A percentile compares a stretch with the other conserved stretches of the same genome.
Evolutionary conservation across 208 protist genomes (phyloP).

Genomic region (Trypanosoma mega): DNA sequence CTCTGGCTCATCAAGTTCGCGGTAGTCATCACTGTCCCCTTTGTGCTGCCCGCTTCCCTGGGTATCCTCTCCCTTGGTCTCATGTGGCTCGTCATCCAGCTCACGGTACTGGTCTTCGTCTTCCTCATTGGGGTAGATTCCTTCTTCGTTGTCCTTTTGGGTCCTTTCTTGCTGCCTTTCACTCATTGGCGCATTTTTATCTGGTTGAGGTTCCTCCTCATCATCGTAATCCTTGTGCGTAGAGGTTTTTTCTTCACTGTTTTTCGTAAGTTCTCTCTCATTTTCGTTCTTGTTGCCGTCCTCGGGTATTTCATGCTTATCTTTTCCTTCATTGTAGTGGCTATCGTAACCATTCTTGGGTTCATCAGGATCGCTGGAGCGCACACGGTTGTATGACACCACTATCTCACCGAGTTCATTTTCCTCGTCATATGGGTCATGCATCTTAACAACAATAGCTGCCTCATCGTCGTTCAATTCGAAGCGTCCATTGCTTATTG

Average conservation of each 20-base stretch:
- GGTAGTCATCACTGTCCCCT: neutral
- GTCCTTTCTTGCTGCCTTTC: neutral
- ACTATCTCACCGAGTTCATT: slow-evolving; percentile 64
- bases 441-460: slow-evolving; percentile 59
- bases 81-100: slow-evolving; percentile 2
- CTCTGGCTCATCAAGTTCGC: neutral
- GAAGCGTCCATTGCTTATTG: slow-evolving; percentile 49
- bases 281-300: neutral
- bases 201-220: neutral
- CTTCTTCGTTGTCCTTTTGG: slow-evolving; percentile 5
- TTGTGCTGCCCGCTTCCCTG: slow-evolving; percentile 18
- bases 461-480: slow-evolving; percentile 42
- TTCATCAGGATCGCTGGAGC: slow-evolving; percentile 18
- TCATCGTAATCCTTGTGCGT: neutral
- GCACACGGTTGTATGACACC: slow-evolving; percentile 75
- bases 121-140: slow-evolving; percentile 1
- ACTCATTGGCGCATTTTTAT: too few species aligned
- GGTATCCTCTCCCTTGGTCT: slow-evolving; percentile 10
- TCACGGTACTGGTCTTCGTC: too few species aligned
- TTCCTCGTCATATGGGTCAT: slow-evolving; percentile 41
- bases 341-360: neutral
- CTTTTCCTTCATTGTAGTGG: neutral
- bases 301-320: neutral
- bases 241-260: too few species aligned
- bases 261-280: neutral